Base-by-base conservation (phyloP, 1,139 yeast species). In the Groenewaldozyma sp. region DNA sequence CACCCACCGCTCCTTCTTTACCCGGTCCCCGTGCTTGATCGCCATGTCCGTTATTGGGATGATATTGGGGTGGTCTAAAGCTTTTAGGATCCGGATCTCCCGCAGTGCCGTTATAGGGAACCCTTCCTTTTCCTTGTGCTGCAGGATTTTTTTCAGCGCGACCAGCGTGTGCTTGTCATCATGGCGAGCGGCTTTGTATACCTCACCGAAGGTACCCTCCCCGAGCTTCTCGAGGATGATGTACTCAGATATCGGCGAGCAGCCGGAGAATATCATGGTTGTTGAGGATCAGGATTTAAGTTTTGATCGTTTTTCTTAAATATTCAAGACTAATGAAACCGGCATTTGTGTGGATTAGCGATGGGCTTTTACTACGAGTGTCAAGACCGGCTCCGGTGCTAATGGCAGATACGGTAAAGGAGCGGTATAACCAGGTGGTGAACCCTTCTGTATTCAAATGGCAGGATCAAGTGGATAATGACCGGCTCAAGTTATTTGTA, bases 41-140 rank as follows among this genome's bases (percentile, higher is more conserved):
- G 88, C 73, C 80, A 88, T 81, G 50, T 87, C 96, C n/a, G 80
- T 57, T 37, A 91, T 68, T 45, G 78, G 84, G 24, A 93, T 68
- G 21, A 91, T 74, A 58, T 93, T 84, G 24, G 66, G 62, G 55
- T 88, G 87, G 39, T 70, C 63, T 41, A 93, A 64, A 43, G 72
- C 71, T 58, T 84, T 86, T 58, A 93, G 67, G 17, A 88, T 86
- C 17, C 83, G 76, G 46, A 91, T 87, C 56, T 93, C 99, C 47
- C 99, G 71, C 62, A 88, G 74, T 3, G 98, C 96, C 0, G 98
- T 93, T 19, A 93, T 79, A 1, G 99, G 98, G 57, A 91, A 87
- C 26, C 95, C 91, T 51, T 87, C 95, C 52, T 82, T 84, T 35
- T 82, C 86, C 40, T 83, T 82, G 54, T 83, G 91, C 47, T 83